phyloP scores from a whole-genome alignment of 371 early-diverging fungal genomes.

The Fennellomyces sp. region DNA sequence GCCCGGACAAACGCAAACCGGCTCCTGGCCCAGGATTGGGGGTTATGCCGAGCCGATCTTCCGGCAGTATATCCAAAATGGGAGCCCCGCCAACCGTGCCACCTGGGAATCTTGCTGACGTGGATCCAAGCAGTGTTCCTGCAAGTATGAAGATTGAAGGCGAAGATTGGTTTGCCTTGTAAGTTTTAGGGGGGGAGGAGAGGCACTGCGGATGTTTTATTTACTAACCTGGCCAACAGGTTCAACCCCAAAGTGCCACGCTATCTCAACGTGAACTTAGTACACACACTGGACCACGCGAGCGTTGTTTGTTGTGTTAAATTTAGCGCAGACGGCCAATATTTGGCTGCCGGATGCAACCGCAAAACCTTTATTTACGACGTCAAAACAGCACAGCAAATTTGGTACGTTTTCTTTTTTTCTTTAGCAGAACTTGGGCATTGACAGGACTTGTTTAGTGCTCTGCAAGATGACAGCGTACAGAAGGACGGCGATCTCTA shows the following conservation, averaged over 20 bases:
- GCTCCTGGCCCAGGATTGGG: background rate
- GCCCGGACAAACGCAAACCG: background rate
- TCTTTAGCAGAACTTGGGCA: too few species aligned
- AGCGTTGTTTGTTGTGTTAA: slow-evolving; percentile 95
- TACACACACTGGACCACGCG: slow-evolving; percentile 81
- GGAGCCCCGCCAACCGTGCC: slow-evolving; percentile 6
- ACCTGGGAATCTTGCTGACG: slow-evolving; percentile 70
- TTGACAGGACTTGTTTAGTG: slow-evolving; percentile 20
- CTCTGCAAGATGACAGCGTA: slow-evolving; percentile 77
- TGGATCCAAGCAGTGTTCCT: slow-evolving; percentile 88
- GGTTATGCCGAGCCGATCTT: slow-evolving; percentile 4
- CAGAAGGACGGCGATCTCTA: slow-evolving; percentile 85
- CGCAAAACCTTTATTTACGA: slow-evolving; percentile 86
- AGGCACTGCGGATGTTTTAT: background rate
- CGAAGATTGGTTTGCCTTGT: slow-evolving; percentile 89
- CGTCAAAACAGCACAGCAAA: slow-evolving; percentile 66
- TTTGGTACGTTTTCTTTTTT: slow-evolving; percentile 44
- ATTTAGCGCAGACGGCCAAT: slow-evolving; percentile 88
- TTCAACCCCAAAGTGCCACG: slow-evolving; percentile 74
- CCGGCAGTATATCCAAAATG: slow-evolving; percentile 8
- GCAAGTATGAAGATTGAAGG: slow-evolving; percentile 84
- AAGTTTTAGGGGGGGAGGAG: slow-evolving; percentile 28
- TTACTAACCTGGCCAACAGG: slow-evolving; percentile 25
- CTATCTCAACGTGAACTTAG: slow-evolving; percentile 74
- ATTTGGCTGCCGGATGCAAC: slow-evolving; percentile 94